Evolutionary conservation across 2,329 filamentous ascomycete genomes (phyloP).

Genomic region (Trichophyton rubrum): DNA sequence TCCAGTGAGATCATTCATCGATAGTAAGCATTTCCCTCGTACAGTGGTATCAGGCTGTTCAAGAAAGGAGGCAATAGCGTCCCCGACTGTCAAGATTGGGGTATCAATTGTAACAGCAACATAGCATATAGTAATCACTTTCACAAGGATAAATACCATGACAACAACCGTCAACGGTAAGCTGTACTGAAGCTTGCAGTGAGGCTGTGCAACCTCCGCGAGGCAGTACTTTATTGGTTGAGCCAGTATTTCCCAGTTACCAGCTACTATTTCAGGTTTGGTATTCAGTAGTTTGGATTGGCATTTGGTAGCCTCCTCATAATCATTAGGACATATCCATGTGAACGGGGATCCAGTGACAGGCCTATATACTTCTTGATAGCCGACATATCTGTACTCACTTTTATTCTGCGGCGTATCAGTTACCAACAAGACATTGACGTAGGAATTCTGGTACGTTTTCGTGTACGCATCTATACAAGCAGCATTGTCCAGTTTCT

Average conservation of each 20-base stretch:
- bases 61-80: conserved; percentile 29
- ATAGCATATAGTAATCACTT: conserved; percentile 10
- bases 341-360: background rate
- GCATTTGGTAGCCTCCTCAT: background rate
- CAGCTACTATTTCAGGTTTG: background rate
- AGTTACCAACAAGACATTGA: background rate
- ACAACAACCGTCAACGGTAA: conserved; percentile 13
- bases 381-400: background rate
- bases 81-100: conserved; percentile 23
- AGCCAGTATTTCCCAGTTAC: background rate
- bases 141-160: conserved; percentile 15
- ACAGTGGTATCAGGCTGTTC: conserved; percentile 21
- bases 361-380: background rate
- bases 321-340: background rate
- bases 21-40: conserved; percentile 16
- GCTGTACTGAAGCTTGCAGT: conserved; percentile 15
- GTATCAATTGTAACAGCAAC: conserved; percentile 2
- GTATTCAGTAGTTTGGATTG: background rate
- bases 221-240: conserved; percentile 6
- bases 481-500: background rate
- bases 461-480: background rate
- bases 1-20: conserved; percentile 3
- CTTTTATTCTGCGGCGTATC: background rate
- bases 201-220: conserved; percentile 10
- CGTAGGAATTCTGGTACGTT: background rate